Evolutionary conservation across 2,329 filamentous ascomycete species (phyloP).

Genomic region (Calonectria hongkongensis): DNA sequence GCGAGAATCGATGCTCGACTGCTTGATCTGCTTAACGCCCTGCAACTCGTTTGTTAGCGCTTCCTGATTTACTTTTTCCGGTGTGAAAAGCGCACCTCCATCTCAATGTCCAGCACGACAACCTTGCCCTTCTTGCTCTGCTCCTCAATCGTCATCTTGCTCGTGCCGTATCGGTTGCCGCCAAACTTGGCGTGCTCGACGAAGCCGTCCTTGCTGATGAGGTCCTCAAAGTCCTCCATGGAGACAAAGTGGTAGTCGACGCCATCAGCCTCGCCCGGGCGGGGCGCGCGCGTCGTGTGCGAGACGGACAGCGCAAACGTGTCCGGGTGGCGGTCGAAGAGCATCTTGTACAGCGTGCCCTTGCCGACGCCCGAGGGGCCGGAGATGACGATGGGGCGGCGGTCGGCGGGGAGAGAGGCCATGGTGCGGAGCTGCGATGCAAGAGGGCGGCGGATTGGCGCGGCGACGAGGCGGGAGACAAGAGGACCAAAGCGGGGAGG

Average conservation of each 20-base stretch:
- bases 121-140: slow-evolving; percentile 82
- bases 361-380: slow-evolving; percentile 89
- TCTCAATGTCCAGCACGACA: slow-evolving; percentile 95
- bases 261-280: slow-evolving; percentile 84
- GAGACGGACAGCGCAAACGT: slow-evolving; percentile 75
- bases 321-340: slow-evolving; percentile 75
- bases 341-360: slow-evolving; percentile 84
- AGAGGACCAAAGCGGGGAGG: slow-evolving; percentile 17
- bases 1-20: slow-evolving; percentile 82
- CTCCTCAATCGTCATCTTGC: slow-evolving; percentile 84
- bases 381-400: slow-evolving; percentile 84
- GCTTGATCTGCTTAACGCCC: slow-evolving; percentile 95
- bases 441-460: slow-evolving; percentile 19
- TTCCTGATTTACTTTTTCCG: slow-evolving; percentile 71
- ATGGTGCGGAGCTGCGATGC: slow-evolving; percentile 40
- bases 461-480: slow-evolving; percentile 21
- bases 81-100: slow-evolving; percentile 78
- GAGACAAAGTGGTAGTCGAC: slow-evolving; percentile 88
- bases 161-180: slow-evolving; percentile 91
- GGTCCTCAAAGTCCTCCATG: slow-evolving; percentile 78
- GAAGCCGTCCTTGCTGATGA: slow-evolving; percentile 82
- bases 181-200: slow-evolving; percentile 92
- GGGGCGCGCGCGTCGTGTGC: slow-evolving; percentile 88
- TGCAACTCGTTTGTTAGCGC: slow-evolving; percentile 74
- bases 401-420: slow-evolving; percentile 63